phyloP scores from a whole-genome alignment of 2,329 filamentous ascomycete species.

The Diaporthe sp. region DNA sequence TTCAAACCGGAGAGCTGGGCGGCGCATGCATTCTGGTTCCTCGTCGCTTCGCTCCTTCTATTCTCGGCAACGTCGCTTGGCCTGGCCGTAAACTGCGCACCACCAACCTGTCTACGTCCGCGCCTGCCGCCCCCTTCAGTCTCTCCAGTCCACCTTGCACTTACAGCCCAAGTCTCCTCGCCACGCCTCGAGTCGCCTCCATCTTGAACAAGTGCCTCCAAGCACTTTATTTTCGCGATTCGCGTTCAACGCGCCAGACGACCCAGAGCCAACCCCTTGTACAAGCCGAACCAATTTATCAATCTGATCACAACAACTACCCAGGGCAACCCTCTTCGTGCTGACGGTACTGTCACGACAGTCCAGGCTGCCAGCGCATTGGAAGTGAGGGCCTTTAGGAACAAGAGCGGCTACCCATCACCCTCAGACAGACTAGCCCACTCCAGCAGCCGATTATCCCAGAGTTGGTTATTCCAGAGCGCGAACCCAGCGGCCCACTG shows the following conservation, averaged over 20 bases:
- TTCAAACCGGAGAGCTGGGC: conserved; percentile 1
- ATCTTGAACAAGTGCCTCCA: background rate
- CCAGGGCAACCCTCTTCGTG: background rate
- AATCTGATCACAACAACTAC: conserved; percentile 10
- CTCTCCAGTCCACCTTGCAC: conserved; percentile 9
- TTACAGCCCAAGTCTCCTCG: conserved; percentile 7
- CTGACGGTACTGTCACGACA: background rate
- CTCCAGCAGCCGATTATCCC: background rate
- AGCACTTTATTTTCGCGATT: background rate
- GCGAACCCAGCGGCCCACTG: background rate
- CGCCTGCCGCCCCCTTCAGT: background rate
- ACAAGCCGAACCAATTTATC: background rate
- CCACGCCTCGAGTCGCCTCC: background rate
- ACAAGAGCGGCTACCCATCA: background rate
- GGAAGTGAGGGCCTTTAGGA: background rate
- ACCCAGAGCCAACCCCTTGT: background rate
- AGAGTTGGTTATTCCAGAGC: background rate
- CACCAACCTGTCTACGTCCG: background rate
- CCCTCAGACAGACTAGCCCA: background rate
- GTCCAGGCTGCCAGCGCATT: background rate
- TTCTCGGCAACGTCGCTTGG: conserved; percentile 9
- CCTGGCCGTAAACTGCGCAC: conserved; percentile 21
- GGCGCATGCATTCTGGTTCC: conserved; percentile 13
- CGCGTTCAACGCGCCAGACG: conserved; percentile 4
- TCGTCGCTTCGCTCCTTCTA: conserved; percentile 16